Base-by-base conservation (phyloP, 805 yeast genomes). In the Tetrapisispora namnaoensis region DNA sequence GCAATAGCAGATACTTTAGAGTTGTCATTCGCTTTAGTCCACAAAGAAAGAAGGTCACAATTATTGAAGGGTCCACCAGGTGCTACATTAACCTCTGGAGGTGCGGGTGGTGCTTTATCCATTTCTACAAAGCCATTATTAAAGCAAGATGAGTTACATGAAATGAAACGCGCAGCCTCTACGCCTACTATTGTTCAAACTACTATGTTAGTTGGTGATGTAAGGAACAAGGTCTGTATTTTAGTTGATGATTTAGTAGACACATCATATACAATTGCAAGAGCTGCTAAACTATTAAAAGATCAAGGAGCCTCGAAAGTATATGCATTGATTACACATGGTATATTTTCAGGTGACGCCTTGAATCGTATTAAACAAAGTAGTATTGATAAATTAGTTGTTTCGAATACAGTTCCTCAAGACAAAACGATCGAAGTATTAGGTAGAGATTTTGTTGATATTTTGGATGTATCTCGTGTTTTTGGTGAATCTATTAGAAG, bases 171-270 rank as follows among this genome's bases (percentile, higher is more conserved):
- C 9, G 17, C 37, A 40, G 20, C 37, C 41, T 53, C 47, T 40
- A 48, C 59, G 44, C 52, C 62, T 22, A 53, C 59, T 39, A 59
- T 55, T 48, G 76, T 80, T 40, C 91, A 95, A 37, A 84, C 95
- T 1, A 86, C 96, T 2, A 89, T 93, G 95, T 77, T 93, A 20
- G 99, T 93, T 27, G 99, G 99, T 38, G 95, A 91, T 61, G 98
- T 93, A 35, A 77, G 78, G 51, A 88, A 79, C 56, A 81, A 84
- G 59, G 86, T 80, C 2, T 95, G 97, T 65, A 84, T 93, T n/a
- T 70, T 93, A 44, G 76, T 93, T 36, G 99, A 93, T 68, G 99
- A 93, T 65, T 71, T 93, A 57, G 89, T 89, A 4, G 99, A 93
- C 65, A 91, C 99, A 1, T 87, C 95, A 1, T 82, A 82, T 62